Conservation (phyloP, 495 filamentous ascomycete genomes). For the Cryomyces minteri region DNA sequence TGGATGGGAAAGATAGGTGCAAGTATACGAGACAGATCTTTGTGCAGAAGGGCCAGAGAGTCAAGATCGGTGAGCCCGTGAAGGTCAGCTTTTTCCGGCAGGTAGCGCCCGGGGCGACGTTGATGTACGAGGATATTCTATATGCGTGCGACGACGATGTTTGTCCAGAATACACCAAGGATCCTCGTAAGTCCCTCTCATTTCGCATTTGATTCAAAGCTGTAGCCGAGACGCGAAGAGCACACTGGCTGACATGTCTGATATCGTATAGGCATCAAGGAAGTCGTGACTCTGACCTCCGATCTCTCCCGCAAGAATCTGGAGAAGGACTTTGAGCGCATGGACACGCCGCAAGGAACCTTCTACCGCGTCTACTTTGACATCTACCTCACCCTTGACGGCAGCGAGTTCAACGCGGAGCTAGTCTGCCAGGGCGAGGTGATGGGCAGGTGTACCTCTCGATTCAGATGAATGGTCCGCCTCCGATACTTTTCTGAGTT, state of each 20-base stretch:
- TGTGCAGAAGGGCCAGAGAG: slow-evolving; percentile 94
- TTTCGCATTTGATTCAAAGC: background rate
- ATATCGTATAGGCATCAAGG: slow-evolving; percentile 67
- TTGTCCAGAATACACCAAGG: slow-evolving; percentile 96
- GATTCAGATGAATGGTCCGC: slow-evolving; percentile 36
- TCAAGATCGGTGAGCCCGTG: slow-evolving; percentile 97
- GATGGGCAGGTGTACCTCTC: slow-evolving; percentile 88
- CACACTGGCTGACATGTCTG: slow-evolving; percentile 1
- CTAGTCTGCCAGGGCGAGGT: slow-evolving; percentile 96
- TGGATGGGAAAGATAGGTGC: slow-evolving; percentile 95
- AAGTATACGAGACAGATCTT: slow-evolving; percentile 99
- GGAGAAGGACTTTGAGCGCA: slow-evolving; percentile 96
- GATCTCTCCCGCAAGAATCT: slow-evolving; percentile 95
- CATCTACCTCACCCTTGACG: slow-evolving; percentile 88
- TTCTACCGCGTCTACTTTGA: slow-evolving; percentile 85
- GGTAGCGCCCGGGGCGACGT: slow-evolving; percentile 87
- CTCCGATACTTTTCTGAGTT: background rate
- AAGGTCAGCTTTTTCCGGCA: slow-evolving; percentile 98
- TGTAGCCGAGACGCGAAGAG: background rate
- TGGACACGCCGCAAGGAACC: slow-evolving; percentile 96
- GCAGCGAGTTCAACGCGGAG: slow-evolving; percentile 95
- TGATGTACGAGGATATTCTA: slow-evolving; percentile 98
- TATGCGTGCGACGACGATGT: slow-evolving; percentile 98
- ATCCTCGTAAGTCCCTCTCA: slow-evolving; percentile 64
- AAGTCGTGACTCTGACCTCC: slow-evolving; percentile 93